phyloP scores from a whole-genome alignment of 768 basidiomycete species.

The Amanita rimosa region DNA sequence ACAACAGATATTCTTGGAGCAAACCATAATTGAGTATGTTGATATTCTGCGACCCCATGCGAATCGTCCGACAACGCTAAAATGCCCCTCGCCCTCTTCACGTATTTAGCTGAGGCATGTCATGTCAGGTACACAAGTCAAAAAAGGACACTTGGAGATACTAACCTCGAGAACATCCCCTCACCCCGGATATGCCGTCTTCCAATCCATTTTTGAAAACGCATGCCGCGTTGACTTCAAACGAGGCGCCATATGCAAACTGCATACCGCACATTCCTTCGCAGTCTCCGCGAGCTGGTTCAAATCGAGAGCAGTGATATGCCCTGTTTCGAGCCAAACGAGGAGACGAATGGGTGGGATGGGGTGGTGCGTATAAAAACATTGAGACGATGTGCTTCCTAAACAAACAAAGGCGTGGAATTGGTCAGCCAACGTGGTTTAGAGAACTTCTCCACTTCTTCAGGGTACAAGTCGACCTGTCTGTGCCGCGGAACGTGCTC shows the following conservation, averaged over 20 bases:
- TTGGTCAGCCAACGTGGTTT: conserved; percentile 40
- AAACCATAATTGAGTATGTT: conserved; percentile 78
- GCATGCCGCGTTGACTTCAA: conserved; percentile 89
- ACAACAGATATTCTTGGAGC: conserved; percentile 51
- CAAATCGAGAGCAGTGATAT: conserved; percentile 62
- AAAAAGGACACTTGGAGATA: background rate
- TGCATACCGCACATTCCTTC: conserved; percentile 66
- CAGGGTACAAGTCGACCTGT: conserved; percentile 76
- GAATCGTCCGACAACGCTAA: conserved; percentile 93
- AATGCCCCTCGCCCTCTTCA: conserved; percentile 54
- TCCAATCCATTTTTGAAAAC: conserved; percentile 91
- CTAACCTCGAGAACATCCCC: conserved; percentile 65
- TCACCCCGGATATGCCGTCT: conserved; percentile 69
- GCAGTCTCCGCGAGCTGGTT: conserved; percentile 45
- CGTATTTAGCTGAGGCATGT: conserved; percentile 49
- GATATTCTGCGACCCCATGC: conserved; percentile 80
- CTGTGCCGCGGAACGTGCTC: conserved; percentile 93
- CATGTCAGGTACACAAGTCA: conserved; percentile 7
- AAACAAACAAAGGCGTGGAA: conserved; percentile 66
- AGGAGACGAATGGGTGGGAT: conserved; percentile 65
- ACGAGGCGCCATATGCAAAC: conserved; percentile 79
- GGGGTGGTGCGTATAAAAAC: conserved; percentile 43
- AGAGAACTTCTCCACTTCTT: conserved; percentile 74
- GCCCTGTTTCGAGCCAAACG: conserved; percentile 90
- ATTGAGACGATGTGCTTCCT: conserved; percentile 73